Evolutionary conservation across 805 yeast genomes (phyloP).

Genomic region (Hanseniaspora opuntiae): DNA sequence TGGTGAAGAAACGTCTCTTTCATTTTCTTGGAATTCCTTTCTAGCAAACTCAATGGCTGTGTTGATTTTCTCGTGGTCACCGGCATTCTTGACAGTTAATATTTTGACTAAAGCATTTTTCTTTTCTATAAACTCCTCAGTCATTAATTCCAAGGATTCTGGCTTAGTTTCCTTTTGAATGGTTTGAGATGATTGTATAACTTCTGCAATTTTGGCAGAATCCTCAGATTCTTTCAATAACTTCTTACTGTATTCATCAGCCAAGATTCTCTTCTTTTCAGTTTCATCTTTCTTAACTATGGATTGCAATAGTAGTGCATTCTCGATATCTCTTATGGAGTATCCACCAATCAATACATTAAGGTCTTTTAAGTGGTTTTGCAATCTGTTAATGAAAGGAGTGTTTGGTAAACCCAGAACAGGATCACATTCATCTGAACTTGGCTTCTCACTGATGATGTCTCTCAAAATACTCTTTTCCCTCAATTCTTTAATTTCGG

Average conservation of each 20-base stretch:
- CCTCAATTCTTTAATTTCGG: background rate
- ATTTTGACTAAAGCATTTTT: conserved; percentile 60
- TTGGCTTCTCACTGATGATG: conserved; percentile 7
- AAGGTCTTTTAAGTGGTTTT: conserved; percentile 54
- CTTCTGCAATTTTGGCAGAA: background rate
- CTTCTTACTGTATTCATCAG: background rate
- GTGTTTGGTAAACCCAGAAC: conserved; percentile 60
- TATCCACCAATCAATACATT: conserved; percentile 48
- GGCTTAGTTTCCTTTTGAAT: background rate
- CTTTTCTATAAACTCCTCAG: conserved; percentile 40
- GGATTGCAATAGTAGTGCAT: conserved; percentile 47
- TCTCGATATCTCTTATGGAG: conserved; percentile 54
- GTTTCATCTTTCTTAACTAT: conserved; percentile 27
- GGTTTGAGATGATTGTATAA: background rate
- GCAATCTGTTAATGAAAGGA: conserved; percentile 55
- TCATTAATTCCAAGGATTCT: conserved; percentile 13
- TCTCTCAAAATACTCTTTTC: conserved; percentile 7
- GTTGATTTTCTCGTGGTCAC: conserved; percentile 41
- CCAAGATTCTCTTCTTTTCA: background rate
- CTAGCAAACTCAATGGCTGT: conserved; percentile 53
- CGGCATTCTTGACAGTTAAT: conserved; percentile 58
- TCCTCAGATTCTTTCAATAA: background rate
- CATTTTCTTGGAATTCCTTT: conserved; percentile 65
- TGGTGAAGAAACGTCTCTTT: conserved; percentile 87
- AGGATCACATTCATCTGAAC: conserved; percentile 49